These are phyloP conservation scores for Scedosporium aurantiacum DNA, from an alignment of 2,329 filamentous ascomycete genomes.

Conservation along the genomic window DNA sequence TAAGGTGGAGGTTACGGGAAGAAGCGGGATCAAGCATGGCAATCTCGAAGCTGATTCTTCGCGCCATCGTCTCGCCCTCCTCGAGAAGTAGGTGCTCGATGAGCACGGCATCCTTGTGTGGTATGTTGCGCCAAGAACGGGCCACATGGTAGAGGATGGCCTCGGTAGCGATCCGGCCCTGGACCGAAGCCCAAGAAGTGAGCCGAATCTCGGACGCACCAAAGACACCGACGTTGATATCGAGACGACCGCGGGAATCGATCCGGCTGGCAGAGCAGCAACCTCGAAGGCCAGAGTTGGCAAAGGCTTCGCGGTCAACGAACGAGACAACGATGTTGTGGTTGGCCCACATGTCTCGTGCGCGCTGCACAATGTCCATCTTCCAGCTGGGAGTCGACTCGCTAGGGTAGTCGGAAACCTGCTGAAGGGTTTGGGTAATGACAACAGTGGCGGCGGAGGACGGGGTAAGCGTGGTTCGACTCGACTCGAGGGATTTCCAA, in stretches of 20 bases:
- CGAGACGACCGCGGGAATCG: slow-evolving; percentile 11
- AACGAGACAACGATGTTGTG: slow-evolving; percentile 14
- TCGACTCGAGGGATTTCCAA: slow-evolving; percentile 9
- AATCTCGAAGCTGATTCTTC: slow-evolving; percentile 22
- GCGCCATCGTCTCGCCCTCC: slow-evolving; percentile 16
- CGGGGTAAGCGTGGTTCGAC: slow-evolving; percentile 5
- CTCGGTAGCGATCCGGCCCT: slow-evolving; percentile 16
- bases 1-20: slow-evolving; percentile 16
- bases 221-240: slow-evolving; percentile 17
- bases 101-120: slow-evolving; percentile 18
- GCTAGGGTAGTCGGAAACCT: background rate
- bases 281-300: slow-evolving; percentile 15
- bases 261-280: slow-evolving; percentile 16
- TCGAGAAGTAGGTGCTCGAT: slow-evolving; percentile 22
- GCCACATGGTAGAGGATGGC: slow-evolving; percentile 23
- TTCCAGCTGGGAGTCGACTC: slow-evolving; percentile 1
- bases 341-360: slow-evolving; percentile 15
- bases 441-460: background rate
- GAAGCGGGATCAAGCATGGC: slow-evolving; percentile 16
- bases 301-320: slow-evolving; percentile 16
- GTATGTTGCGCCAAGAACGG: slow-evolving; percentile 16
- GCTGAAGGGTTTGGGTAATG: background rate
- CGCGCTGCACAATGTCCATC: slow-evolving; percentile 12
- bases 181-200: slow-evolving; percentile 16
- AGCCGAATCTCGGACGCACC: slow-evolving; percentile 15